Evolutionary conservation across 2,329 filamentous ascomycete species (phyloP).

Genomic region (Exophiala lecanii-corni): DNA sequence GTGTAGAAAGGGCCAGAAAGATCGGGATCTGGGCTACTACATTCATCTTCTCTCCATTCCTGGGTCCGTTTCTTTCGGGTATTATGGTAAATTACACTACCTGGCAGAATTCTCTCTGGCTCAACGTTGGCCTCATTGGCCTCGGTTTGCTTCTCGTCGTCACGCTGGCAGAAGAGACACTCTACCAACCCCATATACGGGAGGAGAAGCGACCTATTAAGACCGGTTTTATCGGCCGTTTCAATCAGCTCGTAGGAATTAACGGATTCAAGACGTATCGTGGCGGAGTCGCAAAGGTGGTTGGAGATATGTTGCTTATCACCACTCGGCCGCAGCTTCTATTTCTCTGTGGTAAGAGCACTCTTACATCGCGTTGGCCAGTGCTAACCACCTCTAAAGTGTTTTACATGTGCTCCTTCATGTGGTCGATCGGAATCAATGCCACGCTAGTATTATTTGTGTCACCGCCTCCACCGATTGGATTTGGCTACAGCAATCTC

Average conservation of each 20-base stretch:
- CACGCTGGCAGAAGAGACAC: neutral
- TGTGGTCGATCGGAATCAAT: constrained; percentile 48
- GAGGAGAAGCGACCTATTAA: no score
- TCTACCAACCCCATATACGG: neutral
- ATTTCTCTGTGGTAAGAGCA: constrained; percentile 26
- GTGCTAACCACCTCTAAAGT: no score
- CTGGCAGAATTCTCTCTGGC: constrained; percentile 33
- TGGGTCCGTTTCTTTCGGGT: constrained; percentile 26
- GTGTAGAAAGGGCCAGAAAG: constrained; percentile 36
- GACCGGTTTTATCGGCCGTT: neutral
- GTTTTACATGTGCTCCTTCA: no score
- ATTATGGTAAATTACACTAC: constrained; percentile 33
- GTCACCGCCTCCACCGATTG: constrained; percentile 29
- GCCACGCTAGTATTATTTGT: constrained; percentile 50
- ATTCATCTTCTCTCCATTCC: constrained; percentile 29
- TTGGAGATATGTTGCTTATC: neutral
- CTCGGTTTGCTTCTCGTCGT: constrained; percentile 23
- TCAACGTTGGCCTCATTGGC: constrained; percentile 29
- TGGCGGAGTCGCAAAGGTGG: constrained; percentile 31
- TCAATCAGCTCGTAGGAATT: neutral
- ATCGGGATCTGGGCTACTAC: constrained; percentile 36
- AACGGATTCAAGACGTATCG: constrained; percentile 3
- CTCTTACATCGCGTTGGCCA: no score
- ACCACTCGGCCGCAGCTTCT: no score
- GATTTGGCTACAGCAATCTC: constrained; percentile 46